A percentile compares a stretch with the other conserved stretches of the same genome.
Evolutionary conservation across 2,329 filamentous ascomycete species (phyloP).

Genomic region (Neofusicoccum kwambonambiense): DNA sequence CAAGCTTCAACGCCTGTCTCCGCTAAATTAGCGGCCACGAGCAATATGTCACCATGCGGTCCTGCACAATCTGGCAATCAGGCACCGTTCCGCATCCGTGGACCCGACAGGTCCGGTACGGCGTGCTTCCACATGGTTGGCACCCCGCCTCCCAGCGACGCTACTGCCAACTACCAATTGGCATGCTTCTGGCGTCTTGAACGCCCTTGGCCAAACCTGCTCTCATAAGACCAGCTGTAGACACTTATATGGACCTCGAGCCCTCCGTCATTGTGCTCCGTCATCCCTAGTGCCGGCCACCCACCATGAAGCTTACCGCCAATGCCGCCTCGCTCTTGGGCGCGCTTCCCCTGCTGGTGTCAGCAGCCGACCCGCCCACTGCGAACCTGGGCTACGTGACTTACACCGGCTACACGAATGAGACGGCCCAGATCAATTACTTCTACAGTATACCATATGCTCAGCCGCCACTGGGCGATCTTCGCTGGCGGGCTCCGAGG

Average conservation of each 20-base stretch:
- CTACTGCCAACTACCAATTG: too few species aligned
- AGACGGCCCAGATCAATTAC: conserved; percentile 19
- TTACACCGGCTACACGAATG: conserved; percentile 22
- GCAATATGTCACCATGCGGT: too few species aligned
- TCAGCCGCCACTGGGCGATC: conserved; percentile 27
- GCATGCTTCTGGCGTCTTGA: neutral
- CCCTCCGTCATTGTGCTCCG: neutral
- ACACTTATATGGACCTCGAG: neutral
- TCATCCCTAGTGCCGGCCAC: neutral
- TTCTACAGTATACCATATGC: conserved; percentile 31
- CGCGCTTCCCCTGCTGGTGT: neutral
- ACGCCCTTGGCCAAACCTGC: neutral
- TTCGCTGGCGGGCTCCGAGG: conserved; percentile 32
- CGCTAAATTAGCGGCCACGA: too few species aligned
- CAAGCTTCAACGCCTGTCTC: too few species aligned
- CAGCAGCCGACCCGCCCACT: neutral
- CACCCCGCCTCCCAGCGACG: too few species aligned
- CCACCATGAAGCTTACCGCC: neutral
- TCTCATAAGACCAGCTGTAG: neutral
- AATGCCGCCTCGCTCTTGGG: neutral
- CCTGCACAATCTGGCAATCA: neutral
- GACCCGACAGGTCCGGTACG: neutral
- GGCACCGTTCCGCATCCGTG: neutral
- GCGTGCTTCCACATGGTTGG: neutral
- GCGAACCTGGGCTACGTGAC: conserved; percentile 21